Evolutionary conservation across 2,329 filamentous ascomycete species (phyloP).

Genomic region (Pseudodiploospora longispora): DNA sequence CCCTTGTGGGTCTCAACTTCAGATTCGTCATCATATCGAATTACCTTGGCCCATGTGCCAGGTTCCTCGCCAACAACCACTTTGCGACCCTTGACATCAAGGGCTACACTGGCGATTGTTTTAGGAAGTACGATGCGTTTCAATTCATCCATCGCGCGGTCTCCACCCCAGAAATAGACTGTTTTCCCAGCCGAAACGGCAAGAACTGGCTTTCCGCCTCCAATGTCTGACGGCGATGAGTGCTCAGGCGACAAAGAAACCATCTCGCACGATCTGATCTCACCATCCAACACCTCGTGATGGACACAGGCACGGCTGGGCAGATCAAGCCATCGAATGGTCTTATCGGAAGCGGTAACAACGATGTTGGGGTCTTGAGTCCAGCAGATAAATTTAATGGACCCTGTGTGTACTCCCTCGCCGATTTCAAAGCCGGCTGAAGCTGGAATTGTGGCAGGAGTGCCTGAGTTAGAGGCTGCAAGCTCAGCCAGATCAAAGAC

Average conservation of each 20-base stretch:
- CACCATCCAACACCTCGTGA: constrained; percentile 70
- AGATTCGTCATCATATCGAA: constrained; percentile 74
- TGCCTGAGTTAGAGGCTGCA: constrained; percentile 29
- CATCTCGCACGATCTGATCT: constrained; percentile 88
- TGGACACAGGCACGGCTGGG: constrained; percentile 66
- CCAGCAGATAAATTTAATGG: constrained; percentile 97
- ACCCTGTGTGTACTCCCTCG: constrained; percentile 70
- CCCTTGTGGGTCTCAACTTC: constrained; percentile 93
- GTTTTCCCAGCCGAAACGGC: constrained; percentile 91
- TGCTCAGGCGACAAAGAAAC: constrained; percentile 56
- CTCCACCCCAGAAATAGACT: constrained; percentile 83
- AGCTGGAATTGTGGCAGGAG: constrained; percentile 43
- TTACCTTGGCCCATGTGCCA: constrained; percentile 95
- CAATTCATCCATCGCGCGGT: constrained; percentile 59
- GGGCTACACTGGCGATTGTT: constrained; percentile 81
- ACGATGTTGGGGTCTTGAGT: constrained; percentile 79
- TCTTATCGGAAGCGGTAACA: constrained; percentile 87
- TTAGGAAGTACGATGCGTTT: constrained; percentile 76
- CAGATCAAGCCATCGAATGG: constrained; percentile 90
- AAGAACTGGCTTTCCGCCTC: constrained; percentile 62
- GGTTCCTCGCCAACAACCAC: constrained; percentile 85
- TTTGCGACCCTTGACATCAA: constrained; percentile 73
- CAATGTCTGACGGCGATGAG: constrained; percentile 53
- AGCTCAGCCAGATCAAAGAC: constrained; percentile 77
- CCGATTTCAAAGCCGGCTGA: constrained; percentile 79